Evolutionary conservation across 106 monocot genomes (phyloP), one percentile per base, ranked within the genome.

Genomic region (Chionographis japonica): DNA sequence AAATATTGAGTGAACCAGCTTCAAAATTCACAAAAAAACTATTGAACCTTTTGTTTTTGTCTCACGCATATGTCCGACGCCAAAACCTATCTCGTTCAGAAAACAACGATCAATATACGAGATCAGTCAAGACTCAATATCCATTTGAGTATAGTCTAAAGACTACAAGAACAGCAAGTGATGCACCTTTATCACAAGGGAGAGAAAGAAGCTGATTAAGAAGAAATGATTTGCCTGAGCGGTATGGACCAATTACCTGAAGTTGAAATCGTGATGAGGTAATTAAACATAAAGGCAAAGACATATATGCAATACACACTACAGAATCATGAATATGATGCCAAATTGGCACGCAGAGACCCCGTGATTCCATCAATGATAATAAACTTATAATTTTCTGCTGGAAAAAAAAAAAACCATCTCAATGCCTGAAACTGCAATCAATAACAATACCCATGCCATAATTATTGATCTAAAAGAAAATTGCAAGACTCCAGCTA

Each of bases 21-120:
- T 37, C 11, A 62, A 9, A 46, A 39, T 51, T 37, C 37, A 20
- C 65, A 11, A 38, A 16, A 63, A 36, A 14, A 36, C 15, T 14
- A 70, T 40, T 65, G 52, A 74, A 98, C 97, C 97, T 93, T 98
- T 98, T 61, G 97, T 98, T 79, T 98, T 98, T n/a, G 97, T 98
- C 77, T 98, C 97, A 42, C 97, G 89, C 97, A 98, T 92, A 77
- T 98, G 97, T 39, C 97, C 97, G 78, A 98, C 97, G 55, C 97
- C 97, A 75, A 98, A 98, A 81, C 92, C 97, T 98, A 7, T 56
- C 17, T 56, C 51, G 37, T 50, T 49, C 46, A 7, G 0, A 65
- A 37, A n/a, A 46, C 3, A 27, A 19, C n/a, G 6, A 0, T 60
- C 9, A 6, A 42, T 19, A 37, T 39, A 65, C 16, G 0, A 61